These are phyloP conservation scores for Leccinum olivaceoglutinosum DNA, from an alignment of 1,284 basidiomycete genomes.

Conservation along the genomic window DNA sequence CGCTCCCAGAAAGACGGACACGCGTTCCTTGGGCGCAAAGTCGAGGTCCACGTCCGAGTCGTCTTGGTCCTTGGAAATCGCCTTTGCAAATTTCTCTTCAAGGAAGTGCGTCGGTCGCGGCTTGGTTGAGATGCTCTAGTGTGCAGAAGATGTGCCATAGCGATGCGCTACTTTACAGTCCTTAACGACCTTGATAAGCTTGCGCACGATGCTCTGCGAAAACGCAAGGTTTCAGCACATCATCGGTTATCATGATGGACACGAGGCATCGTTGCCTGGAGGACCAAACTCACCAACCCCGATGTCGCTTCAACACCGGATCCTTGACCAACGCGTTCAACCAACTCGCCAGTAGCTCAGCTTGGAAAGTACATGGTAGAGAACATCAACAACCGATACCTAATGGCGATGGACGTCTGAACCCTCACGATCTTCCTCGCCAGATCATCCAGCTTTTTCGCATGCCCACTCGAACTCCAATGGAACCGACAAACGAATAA, in stretches of 20 bases:
- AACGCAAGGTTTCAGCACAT: slow-evolving; percentile 9
- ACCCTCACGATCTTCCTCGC: too few species aligned
- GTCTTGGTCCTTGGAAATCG: slow-evolving; percentile 44
- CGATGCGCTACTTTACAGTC: slow-evolving; percentile 57
- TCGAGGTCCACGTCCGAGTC: slow-evolving; percentile 32
- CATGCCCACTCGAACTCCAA: slow-evolving; percentile 26
- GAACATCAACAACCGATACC: slow-evolving; percentile 77
- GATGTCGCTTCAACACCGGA: slow-evolving; percentile 57
- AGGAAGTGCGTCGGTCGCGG: slow-evolving; percentile 37
- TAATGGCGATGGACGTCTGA: too few species aligned
- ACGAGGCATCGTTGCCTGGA: neutral
- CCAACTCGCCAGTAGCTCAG: slow-evolving; percentile 66
- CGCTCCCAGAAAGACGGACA: too few species aligned
- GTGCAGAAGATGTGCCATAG: too few species aligned
- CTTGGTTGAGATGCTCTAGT: too few species aligned
- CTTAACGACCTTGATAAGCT: slow-evolving; percentile 27
- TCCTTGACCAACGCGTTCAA: slow-evolving; percentile 69
- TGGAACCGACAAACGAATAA: slow-evolving; percentile 80
- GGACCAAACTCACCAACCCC: slow-evolving; percentile 45
- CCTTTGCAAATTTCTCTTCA: slow-evolving; percentile 59
- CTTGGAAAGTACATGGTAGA: slow-evolving; percentile 84
- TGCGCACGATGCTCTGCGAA: slow-evolving; percentile 58
- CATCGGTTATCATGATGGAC: neutral
- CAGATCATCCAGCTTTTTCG: too few species aligned
- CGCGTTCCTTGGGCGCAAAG: too few species aligned